phyloP scores from a whole-genome alignment of 257 asterid species.

The Solanum pennellii region DNA sequence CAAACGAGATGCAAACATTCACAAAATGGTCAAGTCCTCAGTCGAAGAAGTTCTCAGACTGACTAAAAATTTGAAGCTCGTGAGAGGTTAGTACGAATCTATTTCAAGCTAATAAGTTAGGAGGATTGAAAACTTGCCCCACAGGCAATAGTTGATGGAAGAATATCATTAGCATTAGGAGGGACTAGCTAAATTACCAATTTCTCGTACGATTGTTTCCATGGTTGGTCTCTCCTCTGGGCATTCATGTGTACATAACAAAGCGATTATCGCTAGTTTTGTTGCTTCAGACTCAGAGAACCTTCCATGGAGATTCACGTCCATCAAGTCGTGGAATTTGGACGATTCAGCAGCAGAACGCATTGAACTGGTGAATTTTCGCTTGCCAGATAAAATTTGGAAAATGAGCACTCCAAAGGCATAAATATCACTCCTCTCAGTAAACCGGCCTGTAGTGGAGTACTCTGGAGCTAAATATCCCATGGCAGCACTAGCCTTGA shows the following conservation, averaged over 20 bases:
- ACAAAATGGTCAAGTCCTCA: slow-evolving; percentile 6
- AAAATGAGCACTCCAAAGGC: slow-evolving; percentile 83
- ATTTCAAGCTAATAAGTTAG: slow-evolving; percentile 10
- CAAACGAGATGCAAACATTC: slow-evolving; percentile 9
- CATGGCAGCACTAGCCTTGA: slow-evolving; percentile 89
- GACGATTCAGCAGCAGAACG: slow-evolving; percentile 47
- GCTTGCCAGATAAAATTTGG: slow-evolving; percentile 76
- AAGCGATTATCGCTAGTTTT: slow-evolving; percentile 42
- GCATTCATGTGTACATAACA: slow-evolving; percentile 46
- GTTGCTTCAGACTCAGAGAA: slow-evolving; percentile 46
- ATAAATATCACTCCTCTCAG: slow-evolving; percentile 74
- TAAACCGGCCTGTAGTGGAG: slow-evolving; percentile 72
- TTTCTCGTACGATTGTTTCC: slow-evolving; percentile 38
- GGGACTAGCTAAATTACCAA: slow-evolving; percentile 8
- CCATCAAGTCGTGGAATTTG: slow-evolving; percentile 44
- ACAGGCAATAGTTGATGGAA: background rate
- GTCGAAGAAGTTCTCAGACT: background rate
- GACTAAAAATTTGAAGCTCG: background rate
- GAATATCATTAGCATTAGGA: background rate
- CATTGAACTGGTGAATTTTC: slow-evolving; percentile 30
- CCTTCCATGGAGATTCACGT: slow-evolving; percentile 41
- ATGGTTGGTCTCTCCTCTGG: slow-evolving; percentile 70
- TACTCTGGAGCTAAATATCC: slow-evolving; percentile 95
- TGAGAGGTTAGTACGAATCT: slow-evolving; percentile 22
- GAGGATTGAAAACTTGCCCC: background rate